Conservation (phyloP, 495 filamentous ascomycete genomes). For the Penicillium simplicissimum region DNA sequence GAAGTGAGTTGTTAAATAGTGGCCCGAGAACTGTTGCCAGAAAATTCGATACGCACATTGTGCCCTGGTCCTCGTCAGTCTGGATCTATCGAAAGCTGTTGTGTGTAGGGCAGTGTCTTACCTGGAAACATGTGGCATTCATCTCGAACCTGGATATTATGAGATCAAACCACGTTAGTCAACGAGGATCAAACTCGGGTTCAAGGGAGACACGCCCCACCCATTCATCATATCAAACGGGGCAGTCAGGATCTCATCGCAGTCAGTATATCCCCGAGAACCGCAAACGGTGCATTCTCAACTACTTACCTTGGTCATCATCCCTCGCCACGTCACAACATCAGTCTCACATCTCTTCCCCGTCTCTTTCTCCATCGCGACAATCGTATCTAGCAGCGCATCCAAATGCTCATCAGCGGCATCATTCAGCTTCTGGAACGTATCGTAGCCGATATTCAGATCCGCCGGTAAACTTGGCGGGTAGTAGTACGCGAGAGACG, state of each 20-base stretch:
- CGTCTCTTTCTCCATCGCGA: conserved; percentile 65
- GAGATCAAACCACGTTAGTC: conserved; percentile 10
- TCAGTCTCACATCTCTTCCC: conserved; percentile 70
- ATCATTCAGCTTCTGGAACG: conserved; percentile 81
- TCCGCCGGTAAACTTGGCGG: conserved; percentile 68
- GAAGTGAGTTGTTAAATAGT: conserved; percentile 13
- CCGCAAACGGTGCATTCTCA: no score
- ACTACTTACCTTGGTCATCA: conserved; percentile 95
- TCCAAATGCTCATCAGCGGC: conserved; percentile 84
- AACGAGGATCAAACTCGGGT: background rate
- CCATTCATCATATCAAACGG: conserved; percentile 81
- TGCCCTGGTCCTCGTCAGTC: conserved; percentile 54
- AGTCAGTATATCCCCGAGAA: no score
- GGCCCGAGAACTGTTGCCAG: background rate
- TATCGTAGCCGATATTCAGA: conserved; percentile 77
- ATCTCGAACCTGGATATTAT: conserved; percentile 74
- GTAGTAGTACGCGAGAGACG: conserved; percentile 86
- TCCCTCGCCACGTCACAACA: conserved; percentile 91
- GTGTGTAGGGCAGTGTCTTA: conserved; percentile 42
- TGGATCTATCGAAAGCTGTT: conserved; percentile 16
- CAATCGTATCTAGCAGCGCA: conserved; percentile 74
- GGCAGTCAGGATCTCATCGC: conserved; percentile 71
- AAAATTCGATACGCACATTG: conserved; percentile 60
- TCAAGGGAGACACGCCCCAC: conserved; percentile 46
- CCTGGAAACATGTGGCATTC: conserved; percentile 90